Base-by-base conservation (phyloP, 2,329 filamentous ascomycete species). In the Neonectria punicea region DNA sequence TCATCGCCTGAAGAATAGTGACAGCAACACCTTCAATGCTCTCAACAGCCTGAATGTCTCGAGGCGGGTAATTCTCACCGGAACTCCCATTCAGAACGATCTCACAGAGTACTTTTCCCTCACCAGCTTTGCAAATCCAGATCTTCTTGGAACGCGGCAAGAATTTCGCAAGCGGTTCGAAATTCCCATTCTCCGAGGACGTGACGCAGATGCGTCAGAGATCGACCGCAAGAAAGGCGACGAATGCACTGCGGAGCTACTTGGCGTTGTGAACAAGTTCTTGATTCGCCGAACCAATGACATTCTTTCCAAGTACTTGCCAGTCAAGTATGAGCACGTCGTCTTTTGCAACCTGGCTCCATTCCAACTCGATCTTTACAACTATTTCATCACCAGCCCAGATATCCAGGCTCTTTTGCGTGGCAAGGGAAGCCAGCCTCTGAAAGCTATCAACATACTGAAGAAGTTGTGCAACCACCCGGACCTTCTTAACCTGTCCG, bases 381-480 rank as follows among this genome's bases (percentile, higher is more conserved):
- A 97, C 75, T 93, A 98, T 79, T 99, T 99, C 79, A 94, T 99
- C 79, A 93, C 92, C 54, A 98, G 94, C 65, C 95, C 96, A 0
- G 93, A 97, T 66, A 98, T 99, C 74, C 94, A 97, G 77, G 94
- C 92, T 58, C 84, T 99, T 49, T 87, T 99, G 39, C 90, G 93
- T 70, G 96, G 96, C 66, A 98, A 98, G 80, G 95, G 94, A 28
- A 98, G 94, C 64, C 95, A 98, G 74, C 96, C 96, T 1, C 85
- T 99, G 53, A 98, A 98, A 79, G 96, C 96, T 8, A 99, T 99
- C 78, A 94, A 93, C 50, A 90, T 99, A 71, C 86, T 99, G 75
- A 99, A 99, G 82, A 99, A 99, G 79, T 90, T 99, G 14, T 99
- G 97, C 84, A 99, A 99, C 73, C 96, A 99, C 74, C 96, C 96